A percentile compares a stretch with the other conserved stretches of the same genome.
phyloP scores from a whole-genome alignment of 176 grass and related monocot genomes.

The Sorghum bicolor region DNA sequence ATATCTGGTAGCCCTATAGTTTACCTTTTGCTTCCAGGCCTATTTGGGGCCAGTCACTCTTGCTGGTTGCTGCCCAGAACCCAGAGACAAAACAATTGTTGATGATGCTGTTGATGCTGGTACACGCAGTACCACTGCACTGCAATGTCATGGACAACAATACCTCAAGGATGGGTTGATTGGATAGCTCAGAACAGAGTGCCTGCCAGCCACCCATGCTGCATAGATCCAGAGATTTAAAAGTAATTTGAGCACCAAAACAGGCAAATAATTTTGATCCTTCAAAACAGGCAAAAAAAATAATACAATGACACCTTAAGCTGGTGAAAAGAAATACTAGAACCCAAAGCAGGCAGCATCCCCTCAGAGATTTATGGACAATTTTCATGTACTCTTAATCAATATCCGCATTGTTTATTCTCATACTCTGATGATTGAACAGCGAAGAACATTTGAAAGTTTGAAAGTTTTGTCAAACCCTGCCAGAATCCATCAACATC shows the following conservation, averaged over 20 bases:
- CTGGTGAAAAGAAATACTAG: neutral
- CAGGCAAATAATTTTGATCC: neutral
- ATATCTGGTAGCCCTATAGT: constrained; percentile 33
- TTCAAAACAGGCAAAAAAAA: neutral
- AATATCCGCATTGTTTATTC: neutral
- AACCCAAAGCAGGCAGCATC: neutral
- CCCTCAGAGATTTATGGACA: neutral
- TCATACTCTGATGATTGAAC: neutral
- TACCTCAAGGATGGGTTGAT: constrained; percentile 43
- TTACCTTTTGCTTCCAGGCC: constrained; percentile 32
- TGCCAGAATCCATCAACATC: constrained; percentile 19
- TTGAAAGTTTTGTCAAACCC: neutral
- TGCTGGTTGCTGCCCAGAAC: neutral
- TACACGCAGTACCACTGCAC: constrained; percentile 34
- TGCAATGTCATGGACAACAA: constrained; percentile 34
- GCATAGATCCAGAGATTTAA: constrained; percentile 21
- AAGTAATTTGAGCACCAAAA: neutral
- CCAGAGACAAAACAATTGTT: constrained; percentile 38
- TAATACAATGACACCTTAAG: neutral
- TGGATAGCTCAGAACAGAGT: constrained; percentile 42
- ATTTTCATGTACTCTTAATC: neutral
- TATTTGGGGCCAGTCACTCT: constrained; percentile 27
- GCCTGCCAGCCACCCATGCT: constrained; percentile 21
- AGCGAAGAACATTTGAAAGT: neutral
- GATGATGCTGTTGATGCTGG: constrained; percentile 14